Conservation (phyloP, 1,139 yeast genomes). For the Wickerhamomyces sp. region DNA sequence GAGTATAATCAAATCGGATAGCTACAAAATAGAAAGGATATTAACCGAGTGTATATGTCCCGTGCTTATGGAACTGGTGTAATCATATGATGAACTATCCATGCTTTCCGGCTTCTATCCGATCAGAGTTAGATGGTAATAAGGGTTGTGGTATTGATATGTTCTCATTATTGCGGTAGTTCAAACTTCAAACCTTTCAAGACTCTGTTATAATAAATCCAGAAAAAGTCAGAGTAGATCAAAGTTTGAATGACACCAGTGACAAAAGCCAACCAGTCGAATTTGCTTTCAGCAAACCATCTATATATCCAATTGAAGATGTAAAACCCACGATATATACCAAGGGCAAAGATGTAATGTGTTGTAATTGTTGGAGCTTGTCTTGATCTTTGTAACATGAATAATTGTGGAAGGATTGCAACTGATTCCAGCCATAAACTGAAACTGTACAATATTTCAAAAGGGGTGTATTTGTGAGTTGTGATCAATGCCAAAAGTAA, state of each 20-base stretch:
- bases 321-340: constrained; percentile 81
- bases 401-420: constrained; percentile 89
- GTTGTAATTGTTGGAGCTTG: constrained; percentile 83
- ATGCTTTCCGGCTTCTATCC: too few relatives aligned
- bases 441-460: constrained; percentile 72
- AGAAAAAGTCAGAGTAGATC: constrained; percentile 91
- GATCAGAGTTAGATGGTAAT: too few relatives aligned
- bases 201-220: constrained; percentile 80
- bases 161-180: constrained; percentile 41
- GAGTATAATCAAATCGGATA: too few relatives aligned
- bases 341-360: constrained; percentile 91
- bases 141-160: too few relatives aligned
- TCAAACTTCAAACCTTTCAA: constrained; percentile 78
- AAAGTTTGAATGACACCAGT: constrained; percentile 86
- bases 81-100: too few relatives aligned
- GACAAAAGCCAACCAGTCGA: constrained; percentile 65
- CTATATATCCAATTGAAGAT: constrained; percentile 95
- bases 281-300: constrained; percentile 59
- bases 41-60: too few relatives aligned
- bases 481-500: constrained; percentile 56
- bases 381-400: constrained; percentile 84
- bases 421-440: constrained; percentile 86
- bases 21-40: too few relatives aligned
- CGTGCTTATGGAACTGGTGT: too few relatives aligned
- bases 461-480: constrained; percentile 55